A percentile compares a stretch with the other conserved stretches of the same genome.
Evolutionary conservation across 257 asterid genomes (phyloP).

Genomic region (Paraleonurus japonicus): DNA sequence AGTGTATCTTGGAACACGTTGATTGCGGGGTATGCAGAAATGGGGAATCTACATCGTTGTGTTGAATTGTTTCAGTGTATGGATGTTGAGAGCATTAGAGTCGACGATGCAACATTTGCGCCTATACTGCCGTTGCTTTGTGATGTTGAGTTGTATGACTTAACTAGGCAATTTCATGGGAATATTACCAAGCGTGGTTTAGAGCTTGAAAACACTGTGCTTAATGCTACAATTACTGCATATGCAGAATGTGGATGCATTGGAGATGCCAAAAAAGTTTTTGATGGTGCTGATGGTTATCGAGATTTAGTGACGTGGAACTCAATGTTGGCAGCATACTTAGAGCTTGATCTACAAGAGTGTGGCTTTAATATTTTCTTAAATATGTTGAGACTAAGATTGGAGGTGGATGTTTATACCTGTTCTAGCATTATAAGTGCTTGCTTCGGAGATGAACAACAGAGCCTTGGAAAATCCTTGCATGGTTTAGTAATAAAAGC

Average conservation of each 20-base stretch:
- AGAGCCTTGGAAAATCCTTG: constrained; percentile 55
- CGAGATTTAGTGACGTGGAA: constrained; percentile 82
- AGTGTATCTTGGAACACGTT: constrained; percentile 84
- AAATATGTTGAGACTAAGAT: constrained; percentile 53
- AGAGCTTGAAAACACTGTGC: constrained; percentile 53
- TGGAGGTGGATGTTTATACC: constrained; percentile 65
- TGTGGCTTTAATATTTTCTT: constrained; percentile 55
- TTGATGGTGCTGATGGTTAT: constrained; percentile 44
- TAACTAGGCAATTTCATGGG: constrained; percentile 66
- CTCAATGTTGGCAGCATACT: constrained; percentile 73
- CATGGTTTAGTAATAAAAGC: constrained; percentile 66
- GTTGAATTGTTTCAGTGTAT: constrained; percentile 48
- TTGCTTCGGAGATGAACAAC: constrained; percentile 39
- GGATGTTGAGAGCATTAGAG: constrained; percentile 54
- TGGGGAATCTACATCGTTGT: constrained; percentile 41
- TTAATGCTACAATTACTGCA: constrained; percentile 67
- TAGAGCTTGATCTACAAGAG: constrained; percentile 41
- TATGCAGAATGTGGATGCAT: constrained; percentile 65
- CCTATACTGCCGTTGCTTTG: constrained; percentile 69
- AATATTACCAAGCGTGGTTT: constrained; percentile 65
- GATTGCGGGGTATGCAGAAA: constrained; percentile 71
- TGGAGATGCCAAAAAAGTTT: constrained; percentile 50
- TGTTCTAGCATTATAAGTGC: constrained; percentile 62
- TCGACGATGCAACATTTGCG: constrained; percentile 78
- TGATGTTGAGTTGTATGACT: constrained; percentile 35